Conservation (phyloP, 192 early-diverging fungal species). For the Dissophora ornata region DNA sequence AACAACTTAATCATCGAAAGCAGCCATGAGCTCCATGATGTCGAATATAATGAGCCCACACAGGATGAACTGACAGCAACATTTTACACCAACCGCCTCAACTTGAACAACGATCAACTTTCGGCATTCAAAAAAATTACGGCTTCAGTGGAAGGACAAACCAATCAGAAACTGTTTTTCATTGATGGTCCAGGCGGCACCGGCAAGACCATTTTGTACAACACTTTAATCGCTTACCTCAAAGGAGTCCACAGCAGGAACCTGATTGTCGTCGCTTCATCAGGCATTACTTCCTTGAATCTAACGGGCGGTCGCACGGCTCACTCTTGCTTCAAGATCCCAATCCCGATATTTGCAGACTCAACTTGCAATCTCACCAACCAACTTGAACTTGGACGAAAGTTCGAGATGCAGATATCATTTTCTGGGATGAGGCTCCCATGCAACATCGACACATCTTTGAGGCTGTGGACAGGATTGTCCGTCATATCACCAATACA, state of each 20-base stretch:
- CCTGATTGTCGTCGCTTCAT: constrained; percentile 39
- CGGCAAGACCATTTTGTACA: constrained; percentile 50
- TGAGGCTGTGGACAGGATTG: constrained; percentile 23
- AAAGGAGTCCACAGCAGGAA: neutral
- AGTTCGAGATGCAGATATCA: neutral
- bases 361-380: constrained; percentile 36
- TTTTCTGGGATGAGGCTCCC: constrained; percentile 56
- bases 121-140: neutral
- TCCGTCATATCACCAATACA: constrained; percentile 19
- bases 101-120: constrained; percentile 5
- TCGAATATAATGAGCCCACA: too few relatives aligned
- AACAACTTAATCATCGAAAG: too few relatives aligned
- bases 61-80: too few relatives aligned
- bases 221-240: constrained; percentile 19
- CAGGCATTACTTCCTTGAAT: constrained; percentile 42
- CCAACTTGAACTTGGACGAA: neutral
- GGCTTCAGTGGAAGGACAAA: neutral
- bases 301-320: constrained; percentile 36
- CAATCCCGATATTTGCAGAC: constrained; percentile 5
- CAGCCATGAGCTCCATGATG: too few relatives aligned
- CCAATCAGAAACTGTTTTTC: constrained; percentile 18
- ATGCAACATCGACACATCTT: constrained; percentile 31
- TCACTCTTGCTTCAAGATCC: constrained; percentile 53
- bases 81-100: neutral
- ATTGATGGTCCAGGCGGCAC: constrained; percentile 53